phyloP scores from a whole-genome alignment of 345 rosid species.

The Cochlearia excelsa region DNA sequence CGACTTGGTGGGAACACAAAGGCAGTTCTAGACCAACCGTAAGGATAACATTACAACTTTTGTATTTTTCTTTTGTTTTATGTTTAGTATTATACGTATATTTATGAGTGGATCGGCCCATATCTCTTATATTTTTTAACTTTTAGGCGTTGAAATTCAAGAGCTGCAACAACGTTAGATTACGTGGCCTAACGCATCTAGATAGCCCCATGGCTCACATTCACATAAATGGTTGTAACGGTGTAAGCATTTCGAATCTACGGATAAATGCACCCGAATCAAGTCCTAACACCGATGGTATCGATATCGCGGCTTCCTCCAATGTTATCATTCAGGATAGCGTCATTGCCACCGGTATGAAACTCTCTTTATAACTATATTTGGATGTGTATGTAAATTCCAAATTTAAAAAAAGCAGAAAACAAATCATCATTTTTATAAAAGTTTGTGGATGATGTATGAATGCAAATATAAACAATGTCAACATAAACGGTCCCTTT shows the following conservation, averaged over 20 bases:
- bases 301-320: conserved; percentile 33
- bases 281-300: conserved; percentile 48
- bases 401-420: background rate
- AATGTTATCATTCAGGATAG: conserved; percentile 34
- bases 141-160: conserved; percentile 39
- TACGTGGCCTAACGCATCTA: conserved; percentile 33
- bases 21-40: conserved; percentile 38
- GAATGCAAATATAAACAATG: conserved; percentile 18
- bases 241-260: conserved; percentile 31
- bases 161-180: conserved; percentile 34
- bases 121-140: no score
- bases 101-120: background rate
- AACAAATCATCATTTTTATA: background rate
- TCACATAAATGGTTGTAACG: conserved; percentile 32
- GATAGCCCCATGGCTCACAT: conserved; percentile 44
- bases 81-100: background rate
- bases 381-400: background rate
- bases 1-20: conserved; percentile 43
- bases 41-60: conserved; percentile 7
- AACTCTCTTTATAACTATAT: conserved; percentile 2
- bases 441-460: conserved; percentile 1
- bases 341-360: conserved; percentile 39
- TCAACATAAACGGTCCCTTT: conserved; percentile 27
- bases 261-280: conserved; percentile 36
- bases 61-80: background rate